Evolutionary conservation across 2,329 filamentous ascomycete species (phyloP).

Genomic region (Neophaeococcomyces aloes): DNA sequence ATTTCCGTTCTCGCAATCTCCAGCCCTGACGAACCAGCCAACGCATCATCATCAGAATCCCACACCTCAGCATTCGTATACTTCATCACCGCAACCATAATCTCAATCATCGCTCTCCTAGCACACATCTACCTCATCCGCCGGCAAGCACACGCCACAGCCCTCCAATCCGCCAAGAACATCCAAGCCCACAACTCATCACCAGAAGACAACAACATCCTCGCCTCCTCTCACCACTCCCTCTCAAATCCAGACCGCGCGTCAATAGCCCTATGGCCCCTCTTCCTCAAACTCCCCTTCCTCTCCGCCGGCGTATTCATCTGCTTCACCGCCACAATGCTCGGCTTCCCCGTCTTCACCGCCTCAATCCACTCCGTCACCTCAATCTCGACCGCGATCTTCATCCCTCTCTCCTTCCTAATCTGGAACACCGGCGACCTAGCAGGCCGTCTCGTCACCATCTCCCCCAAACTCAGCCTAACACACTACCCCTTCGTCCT

Average conservation of each 20-base stretch:
- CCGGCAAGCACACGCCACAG: constrained; percentile 30
- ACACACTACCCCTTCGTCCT: constrained; percentile 55
- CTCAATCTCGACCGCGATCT: constrained; percentile 52
- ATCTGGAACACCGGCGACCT: constrained; percentile 91
- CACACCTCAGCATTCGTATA: constrained; percentile 74
- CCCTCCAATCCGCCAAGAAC: constrained; percentile 11
- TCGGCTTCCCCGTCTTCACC: constrained; percentile 80
- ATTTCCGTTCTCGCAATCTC: constrained; percentile 61
- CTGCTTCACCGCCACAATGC: constrained; percentile 79
- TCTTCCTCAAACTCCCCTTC: constrained; percentile 72
- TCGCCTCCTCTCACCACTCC: constrained; percentile 24
- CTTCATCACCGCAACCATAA: constrained; percentile 73
- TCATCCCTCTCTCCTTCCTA: constrained; percentile 82
- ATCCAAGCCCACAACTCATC: constrained; percentile 14
- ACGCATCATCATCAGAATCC: constrained; percentile 34
- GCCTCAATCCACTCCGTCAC: constrained; percentile 51
- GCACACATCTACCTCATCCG: constrained; percentile 65
- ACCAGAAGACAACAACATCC: constrained; percentile 16
- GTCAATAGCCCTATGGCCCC: constrained; percentile 48
- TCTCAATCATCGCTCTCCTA: constrained; percentile 59
- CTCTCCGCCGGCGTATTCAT: constrained; percentile 65
- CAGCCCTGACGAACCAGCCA: constrained; percentile 28
- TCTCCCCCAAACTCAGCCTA: constrained; percentile 46
- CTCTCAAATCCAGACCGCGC: constrained; percentile 27
- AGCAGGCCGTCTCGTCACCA: constrained; percentile 59